A percentile compares a stretch with the other conserved stretches of the same genome.
Evolutionary conservation across 306 rosid species (phyloP).

Genomic region (Casuarina equisetifolia): DNA sequence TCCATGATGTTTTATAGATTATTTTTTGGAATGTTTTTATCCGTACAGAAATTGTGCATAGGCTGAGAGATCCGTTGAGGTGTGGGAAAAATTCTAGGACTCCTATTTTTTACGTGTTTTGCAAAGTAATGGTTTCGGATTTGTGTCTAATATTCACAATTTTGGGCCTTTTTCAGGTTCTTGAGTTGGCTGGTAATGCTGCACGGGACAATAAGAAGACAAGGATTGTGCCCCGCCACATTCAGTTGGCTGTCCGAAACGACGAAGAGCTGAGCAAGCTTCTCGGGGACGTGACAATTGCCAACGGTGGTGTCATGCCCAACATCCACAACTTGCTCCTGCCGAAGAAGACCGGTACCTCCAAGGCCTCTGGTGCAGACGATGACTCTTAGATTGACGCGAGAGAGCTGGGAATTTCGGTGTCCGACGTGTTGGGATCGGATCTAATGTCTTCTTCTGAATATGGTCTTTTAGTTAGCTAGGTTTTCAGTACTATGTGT

Average conservation of each 20-base stretch:
- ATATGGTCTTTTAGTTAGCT: background rate
- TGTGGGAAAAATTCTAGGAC: background rate
- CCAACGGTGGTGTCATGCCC: constrained; percentile 94
- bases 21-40: background rate
- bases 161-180: constrained; percentile 42
- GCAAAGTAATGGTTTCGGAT: background rate
- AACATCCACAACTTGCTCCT: constrained; percentile 83
- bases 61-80: background rate
- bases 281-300: constrained; percentile 83
- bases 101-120: background rate
- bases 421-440: background rate
- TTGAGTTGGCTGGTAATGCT: constrained; percentile 90
- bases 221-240: constrained; percentile 83
- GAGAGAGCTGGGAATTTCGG: background rate
- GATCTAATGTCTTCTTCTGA: constrained; percentile 2
- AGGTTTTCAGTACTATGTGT: background rate
- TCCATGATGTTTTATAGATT: background rate
- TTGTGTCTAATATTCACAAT: background rate
- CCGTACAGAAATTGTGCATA: background rate
- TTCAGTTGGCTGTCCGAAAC: constrained; percentile 75
- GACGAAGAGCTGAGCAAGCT: constrained; percentile 93
- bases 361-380: constrained; percentile 54
- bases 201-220: constrained; percentile 96
- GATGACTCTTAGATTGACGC: constrained; percentile 50
- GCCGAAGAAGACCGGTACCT: constrained; percentile 70